Evolutionary conservation across 805 yeast genomes (phyloP).

Genomic region (Komagataella pseudopastoris): DNA sequence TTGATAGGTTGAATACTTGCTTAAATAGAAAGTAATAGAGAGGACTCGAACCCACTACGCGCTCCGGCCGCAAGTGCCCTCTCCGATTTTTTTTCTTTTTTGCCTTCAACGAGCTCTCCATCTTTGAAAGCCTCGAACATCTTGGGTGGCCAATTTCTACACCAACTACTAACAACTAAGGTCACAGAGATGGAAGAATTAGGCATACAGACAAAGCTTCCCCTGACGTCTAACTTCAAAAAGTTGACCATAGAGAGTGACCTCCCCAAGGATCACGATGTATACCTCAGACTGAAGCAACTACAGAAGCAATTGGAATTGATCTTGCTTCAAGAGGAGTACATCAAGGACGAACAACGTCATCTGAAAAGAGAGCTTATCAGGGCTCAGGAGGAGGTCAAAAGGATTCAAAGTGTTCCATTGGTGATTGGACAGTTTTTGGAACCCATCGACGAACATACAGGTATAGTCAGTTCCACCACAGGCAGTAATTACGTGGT

Average conservation of each 20-base stretch:
- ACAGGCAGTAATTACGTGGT: slow-evolving; percentile 98
- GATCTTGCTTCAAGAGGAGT: slow-evolving; percentile 81
- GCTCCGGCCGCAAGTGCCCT: neutral
- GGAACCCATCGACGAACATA: slow-evolving; percentile 93
- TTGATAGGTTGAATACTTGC: neutral
- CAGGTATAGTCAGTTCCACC: slow-evolving; percentile 94
- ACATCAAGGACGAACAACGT: slow-evolving; percentile 95
- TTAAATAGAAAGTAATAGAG: neutral
- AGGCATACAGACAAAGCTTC: slow-evolving; percentile 28
- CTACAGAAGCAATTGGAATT: slow-evolving; percentile 85
- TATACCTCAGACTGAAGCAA: slow-evolving; percentile 73
- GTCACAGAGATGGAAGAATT: slow-evolving; percentile 41
- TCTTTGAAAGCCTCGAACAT: slow-evolving; percentile 5
- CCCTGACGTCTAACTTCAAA: slow-evolving; percentile 8
- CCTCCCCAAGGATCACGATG: slow-evolving; percentile 35
- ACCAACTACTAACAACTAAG: neutral
- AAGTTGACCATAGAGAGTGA: neutral
- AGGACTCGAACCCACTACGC: neutral
- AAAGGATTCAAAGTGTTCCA: slow-evolving; percentile 94
- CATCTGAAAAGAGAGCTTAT: slow-evolving; percentile 88
- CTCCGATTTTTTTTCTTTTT: neutral
- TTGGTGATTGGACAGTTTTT: slow-evolving; percentile 95
- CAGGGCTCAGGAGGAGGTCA: slow-evolving; percentile 97
- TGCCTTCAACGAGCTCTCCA: neutral
- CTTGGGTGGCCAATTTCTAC: slow-evolving; percentile 2